These are phyloP conservation scores for Leptographium wingfieldii DNA, from an alignment of 2,329 filamentous ascomycete genomes.

Conservation along the genomic window DNA sequence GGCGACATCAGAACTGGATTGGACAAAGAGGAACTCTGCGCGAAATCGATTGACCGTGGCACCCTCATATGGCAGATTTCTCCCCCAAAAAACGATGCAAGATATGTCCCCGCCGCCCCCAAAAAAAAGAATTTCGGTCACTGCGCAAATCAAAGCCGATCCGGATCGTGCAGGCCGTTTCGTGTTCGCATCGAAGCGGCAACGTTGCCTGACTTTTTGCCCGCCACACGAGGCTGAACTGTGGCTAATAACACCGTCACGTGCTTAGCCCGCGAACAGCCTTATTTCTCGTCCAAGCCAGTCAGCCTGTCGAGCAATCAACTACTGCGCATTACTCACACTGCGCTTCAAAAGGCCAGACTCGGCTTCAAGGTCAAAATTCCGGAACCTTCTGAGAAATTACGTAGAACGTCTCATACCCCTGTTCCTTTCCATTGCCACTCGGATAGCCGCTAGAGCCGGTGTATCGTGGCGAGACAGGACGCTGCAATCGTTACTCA, in stretches of 20 bases:
- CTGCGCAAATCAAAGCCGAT: neutral
- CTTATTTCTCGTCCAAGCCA: neutral
- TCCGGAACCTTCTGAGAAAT: too few relatives aligned
- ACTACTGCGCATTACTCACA: too few relatives aligned
- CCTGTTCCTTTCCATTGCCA: too few relatives aligned
- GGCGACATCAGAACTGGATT: neutral
- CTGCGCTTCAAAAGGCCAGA: too few relatives aligned
- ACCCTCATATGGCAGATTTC: neutral
- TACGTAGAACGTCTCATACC: too few relatives aligned
- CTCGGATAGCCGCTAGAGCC: too few relatives aligned
- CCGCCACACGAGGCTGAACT: slow-evolving; percentile 1
- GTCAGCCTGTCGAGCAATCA: too few relatives aligned
- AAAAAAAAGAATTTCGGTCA: neutral
- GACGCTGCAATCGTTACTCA: too few relatives aligned
- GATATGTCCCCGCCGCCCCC: neutral
- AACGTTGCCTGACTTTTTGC: neutral
- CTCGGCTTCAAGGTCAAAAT: too few relatives aligned
- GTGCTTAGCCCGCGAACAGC: neutral
- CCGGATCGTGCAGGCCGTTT: neutral
- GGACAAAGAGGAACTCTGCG: neutral
- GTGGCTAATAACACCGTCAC: neutral
- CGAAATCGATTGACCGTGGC: neutral
- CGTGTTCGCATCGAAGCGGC: neutral
- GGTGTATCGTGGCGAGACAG: too few relatives aligned
- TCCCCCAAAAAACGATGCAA: neutral